Conservation (phyloP, 441 rosid genomes). For the Manihot esculenta region DNA sequence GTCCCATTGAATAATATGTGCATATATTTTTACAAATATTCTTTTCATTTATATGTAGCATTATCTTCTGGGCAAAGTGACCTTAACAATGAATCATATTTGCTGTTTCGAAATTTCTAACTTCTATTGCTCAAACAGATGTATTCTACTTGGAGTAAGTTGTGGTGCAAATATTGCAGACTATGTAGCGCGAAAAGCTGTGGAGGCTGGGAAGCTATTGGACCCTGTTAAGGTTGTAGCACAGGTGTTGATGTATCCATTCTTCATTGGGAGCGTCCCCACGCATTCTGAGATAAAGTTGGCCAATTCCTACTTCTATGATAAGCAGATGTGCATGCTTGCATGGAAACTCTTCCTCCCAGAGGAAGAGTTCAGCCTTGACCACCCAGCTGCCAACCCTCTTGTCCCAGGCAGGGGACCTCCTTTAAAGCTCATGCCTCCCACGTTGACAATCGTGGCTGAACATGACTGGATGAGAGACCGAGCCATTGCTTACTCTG, state of each 20-base stretch:
- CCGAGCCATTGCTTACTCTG: slow-evolving; percentile 89
- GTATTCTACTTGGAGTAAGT: slow-evolving; percentile 89
- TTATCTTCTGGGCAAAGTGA: neutral
- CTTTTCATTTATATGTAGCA: neutral
- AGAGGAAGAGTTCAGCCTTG: slow-evolving; percentile 72
- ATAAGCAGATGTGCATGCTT: slow-evolving; percentile 71
- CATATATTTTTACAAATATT: neutral
- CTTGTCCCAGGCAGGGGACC: slow-evolving; percentile 76
- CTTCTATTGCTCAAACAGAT: slow-evolving; percentile 47
- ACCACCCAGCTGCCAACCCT: slow-evolving; percentile 88
- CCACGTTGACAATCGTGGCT: slow-evolving; percentile 86
- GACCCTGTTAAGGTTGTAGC: slow-evolving; percentile 92
- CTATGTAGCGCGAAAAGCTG: slow-evolving; percentile 74
- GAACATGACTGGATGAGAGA: slow-evolving; percentile 99
- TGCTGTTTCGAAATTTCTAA: neutral
- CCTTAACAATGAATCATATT: neutral
- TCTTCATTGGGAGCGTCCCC: slow-evolving; percentile 76
- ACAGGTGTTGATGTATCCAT: slow-evolving; percentile 87
- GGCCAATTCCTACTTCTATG: slow-evolving; percentile 89
- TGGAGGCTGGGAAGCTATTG: slow-evolving; percentile 69
- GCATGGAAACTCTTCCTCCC: slow-evolving; percentile 93
- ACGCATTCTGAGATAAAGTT: slow-evolving; percentile 86
- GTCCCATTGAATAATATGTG: neutral
- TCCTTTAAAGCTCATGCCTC: slow-evolving; percentile 84
- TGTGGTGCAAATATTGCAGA: slow-evolving; percentile 91